A percentile compares a stretch with the other conserved stretches of the same genome.
Conservation (phyloP, 495 filamentous ascomycete genomes). For the Aspergillus leporis region DNA sequence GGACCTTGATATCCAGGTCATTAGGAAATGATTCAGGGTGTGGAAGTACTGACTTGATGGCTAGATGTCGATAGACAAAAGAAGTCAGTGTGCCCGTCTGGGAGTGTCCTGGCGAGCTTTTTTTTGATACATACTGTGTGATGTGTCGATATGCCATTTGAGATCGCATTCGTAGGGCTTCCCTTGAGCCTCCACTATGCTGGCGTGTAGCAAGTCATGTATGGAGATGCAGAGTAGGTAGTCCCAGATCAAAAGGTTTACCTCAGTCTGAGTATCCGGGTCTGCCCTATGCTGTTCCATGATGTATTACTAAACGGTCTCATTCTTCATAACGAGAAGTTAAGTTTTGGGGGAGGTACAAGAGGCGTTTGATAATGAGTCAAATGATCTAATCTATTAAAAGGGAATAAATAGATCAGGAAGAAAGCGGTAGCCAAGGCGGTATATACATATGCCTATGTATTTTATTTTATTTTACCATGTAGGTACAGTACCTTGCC, state of each 20-base stretch:
- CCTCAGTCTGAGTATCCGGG: constrained; percentile 34
- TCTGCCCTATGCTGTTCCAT: constrained; percentile 20
- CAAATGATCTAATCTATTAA: too few species aligned
- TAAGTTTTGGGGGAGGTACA: too few species aligned
- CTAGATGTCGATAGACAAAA: constrained; percentile 3
- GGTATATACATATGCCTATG: too few species aligned
- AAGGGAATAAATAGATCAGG: too few species aligned
- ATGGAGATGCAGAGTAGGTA: constrained; percentile 51
- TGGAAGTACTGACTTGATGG: constrained; percentile 9
- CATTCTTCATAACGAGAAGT: neutral
- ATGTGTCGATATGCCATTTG: constrained; percentile 24
- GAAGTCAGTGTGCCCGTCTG: constrained; percentile 2
- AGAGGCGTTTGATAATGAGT: too few species aligned
- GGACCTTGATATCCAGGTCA: constrained; percentile 33
- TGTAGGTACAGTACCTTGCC: too few species aligned
- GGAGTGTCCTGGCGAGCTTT: neutral
- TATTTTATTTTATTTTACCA: too few species aligned
- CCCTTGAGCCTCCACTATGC: constrained; percentile 7
- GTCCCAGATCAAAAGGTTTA: constrained; percentile 56
- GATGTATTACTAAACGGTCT: neutral
- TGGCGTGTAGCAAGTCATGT: constrained; percentile 25
- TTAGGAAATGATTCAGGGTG: constrained; percentile 10
- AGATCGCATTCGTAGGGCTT: constrained; percentile 14
- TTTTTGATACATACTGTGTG: constrained; percentile 24
- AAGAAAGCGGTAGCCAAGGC: neutral